These are phyloP conservation scores for Parathielavia appendiculata DNA, from an alignment of 495 filamentous ascomycete species.

Conservation along the genomic window DNA sequence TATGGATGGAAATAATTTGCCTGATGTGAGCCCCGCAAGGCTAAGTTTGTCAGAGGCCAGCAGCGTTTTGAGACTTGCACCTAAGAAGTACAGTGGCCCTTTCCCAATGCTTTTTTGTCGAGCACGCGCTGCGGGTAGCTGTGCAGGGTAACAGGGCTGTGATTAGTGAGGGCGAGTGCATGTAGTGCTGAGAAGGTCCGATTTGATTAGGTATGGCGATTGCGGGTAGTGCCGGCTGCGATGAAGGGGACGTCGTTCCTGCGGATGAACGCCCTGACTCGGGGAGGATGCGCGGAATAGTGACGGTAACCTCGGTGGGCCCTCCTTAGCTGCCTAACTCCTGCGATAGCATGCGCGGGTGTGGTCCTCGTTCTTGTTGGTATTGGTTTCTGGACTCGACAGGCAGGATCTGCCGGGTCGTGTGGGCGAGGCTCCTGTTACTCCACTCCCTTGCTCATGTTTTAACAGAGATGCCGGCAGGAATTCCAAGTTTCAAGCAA, in stretches of 20 bases:
- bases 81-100: slow-evolving; percentile 3
- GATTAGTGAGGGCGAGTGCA: slow-evolving; percentile 32
- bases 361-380: slow-evolving; percentile 9
- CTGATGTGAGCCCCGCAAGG: slow-evolving; percentile 44
- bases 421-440: not conserved
- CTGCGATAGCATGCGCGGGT: slow-evolving; percentile 24
- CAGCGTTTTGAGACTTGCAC: not conserved
- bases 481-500: slow-evolving; percentile 28
- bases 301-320: slow-evolving; percentile 23
- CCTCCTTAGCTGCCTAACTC: slow-evolving; percentile 36
- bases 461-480: slow-evolving; percentile 34
- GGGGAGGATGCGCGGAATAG: slow-evolving; percentile 31
- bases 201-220: slow-evolving; percentile 25
- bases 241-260: slow-evolving; percentile 8
- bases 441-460: slow-evolving; percentile 27
- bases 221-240: slow-evolving; percentile 21
- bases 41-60: slow-evolving; percentile 27
- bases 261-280: slow-evolving; percentile 20
- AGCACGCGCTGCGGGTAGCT: slow-evolving; percentile 4
- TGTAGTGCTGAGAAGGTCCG: slow-evolving; percentile 31
- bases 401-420: slow-evolving; percentile 1
- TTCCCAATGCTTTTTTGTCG: slow-evolving; percentile 14
- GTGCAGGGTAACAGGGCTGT: slow-evolving; percentile 18
- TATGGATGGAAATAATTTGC: slow-evolving; percentile 51
- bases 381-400: slow-evolving; percentile 9